Base-by-base conservation (phyloP, 2,329 filamentous ascomycete species). In the Exophiala sp. region DNA sequence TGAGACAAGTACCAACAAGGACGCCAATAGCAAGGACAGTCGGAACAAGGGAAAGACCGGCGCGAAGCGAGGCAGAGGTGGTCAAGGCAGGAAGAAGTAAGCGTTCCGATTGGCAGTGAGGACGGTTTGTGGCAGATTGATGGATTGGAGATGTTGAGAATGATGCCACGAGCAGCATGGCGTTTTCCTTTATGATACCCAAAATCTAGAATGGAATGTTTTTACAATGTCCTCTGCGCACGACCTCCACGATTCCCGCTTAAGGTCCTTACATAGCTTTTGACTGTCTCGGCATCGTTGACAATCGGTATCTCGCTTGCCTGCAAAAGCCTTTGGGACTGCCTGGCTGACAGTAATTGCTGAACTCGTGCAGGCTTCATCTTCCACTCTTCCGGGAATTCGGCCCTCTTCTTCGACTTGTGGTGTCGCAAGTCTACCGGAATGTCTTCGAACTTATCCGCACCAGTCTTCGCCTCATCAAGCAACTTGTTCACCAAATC, bases 361-460 rank as follows among this genome's bases (percentile, higher is more conserved):
- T 50, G 46, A 3, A 60, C 45, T 36, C 57, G 32, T 5, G 24
- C 24, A 8, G 57, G 48, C 16, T 87, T 91, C 78, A 99, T 74
- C 55, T 80, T 82, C 94, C 94, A 99, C 62, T 85, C 82, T 63
- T 83, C 79, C 2, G 94, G 94, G 71, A 96, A 97, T 60, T 77
- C 79, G 50, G 82, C 78, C 68, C 82, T 82, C 39, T 70, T 70
- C 75, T 87, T 88, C 58, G 81, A 78, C 66, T 81, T 85, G 75
- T 92, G 85, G 71, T 97, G 92, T 64, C 94, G 81, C 56, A 89
- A 86, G 68, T 99, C 91, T 45, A 97, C 80, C 2, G 94, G 92
- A 29, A 99, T 74, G 69, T 99, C 94, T 61, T 85, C 85, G 65
- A 97, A 96, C 9, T 82, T 88, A 63, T 99, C 92, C 35, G 75